phyloP scores from a whole-genome alignment of 2,329 filamentous ascomycete species.

The Myrmaecium sp. region DNA sequence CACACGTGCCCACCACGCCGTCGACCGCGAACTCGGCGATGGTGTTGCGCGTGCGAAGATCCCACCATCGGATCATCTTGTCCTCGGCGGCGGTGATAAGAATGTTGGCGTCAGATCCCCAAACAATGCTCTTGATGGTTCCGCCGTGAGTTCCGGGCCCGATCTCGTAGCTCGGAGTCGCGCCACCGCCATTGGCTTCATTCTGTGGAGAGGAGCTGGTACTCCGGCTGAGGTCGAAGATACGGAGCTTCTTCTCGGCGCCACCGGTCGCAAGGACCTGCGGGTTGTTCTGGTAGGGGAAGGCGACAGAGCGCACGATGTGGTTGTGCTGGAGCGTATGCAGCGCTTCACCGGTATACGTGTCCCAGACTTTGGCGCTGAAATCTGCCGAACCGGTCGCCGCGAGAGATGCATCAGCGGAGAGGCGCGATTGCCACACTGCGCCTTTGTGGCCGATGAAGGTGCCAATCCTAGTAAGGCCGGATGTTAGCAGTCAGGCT shows the following conservation, averaged over 20 bases:
- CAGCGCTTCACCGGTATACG: conserved; percentile 77
- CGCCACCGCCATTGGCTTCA: conserved; percentile 18
- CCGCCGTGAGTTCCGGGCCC: conserved; percentile 68
- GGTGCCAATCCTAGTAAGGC: conserved; percentile 57
- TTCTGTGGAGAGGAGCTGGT: conserved; percentile 10
- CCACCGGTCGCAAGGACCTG: conserved; percentile 78
- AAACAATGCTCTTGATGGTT: conserved; percentile 91
- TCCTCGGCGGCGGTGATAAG: conserved; percentile 82
- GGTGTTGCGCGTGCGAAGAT: conserved; percentile 58
- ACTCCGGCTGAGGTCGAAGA: conserved; percentile 67
- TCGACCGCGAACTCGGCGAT: conserved; percentile 66
- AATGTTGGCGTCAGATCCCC: conserved; percentile 76
- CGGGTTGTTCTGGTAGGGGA: conserved; percentile 56
- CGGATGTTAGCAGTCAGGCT: too few relatives aligned
- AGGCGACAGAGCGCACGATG: conserved; percentile 87
- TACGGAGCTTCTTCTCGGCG: conserved; percentile 87
- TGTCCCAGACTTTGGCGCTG: conserved; percentile 94
- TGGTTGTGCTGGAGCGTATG: conserved; percentile 82
- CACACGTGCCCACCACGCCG: conserved; percentile 78
- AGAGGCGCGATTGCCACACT: conserved; percentile 89
- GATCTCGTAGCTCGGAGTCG: conserved; percentile 65
- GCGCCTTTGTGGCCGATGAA: conserved; percentile 97
- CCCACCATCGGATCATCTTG: conserved; percentile 88
- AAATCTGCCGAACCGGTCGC: conserved; percentile 95
- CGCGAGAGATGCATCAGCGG: conserved; percentile 70